Evolutionary conservation across 208 protist genomes (phyloP).

Genomic region (Leishmania tropica): DNA sequence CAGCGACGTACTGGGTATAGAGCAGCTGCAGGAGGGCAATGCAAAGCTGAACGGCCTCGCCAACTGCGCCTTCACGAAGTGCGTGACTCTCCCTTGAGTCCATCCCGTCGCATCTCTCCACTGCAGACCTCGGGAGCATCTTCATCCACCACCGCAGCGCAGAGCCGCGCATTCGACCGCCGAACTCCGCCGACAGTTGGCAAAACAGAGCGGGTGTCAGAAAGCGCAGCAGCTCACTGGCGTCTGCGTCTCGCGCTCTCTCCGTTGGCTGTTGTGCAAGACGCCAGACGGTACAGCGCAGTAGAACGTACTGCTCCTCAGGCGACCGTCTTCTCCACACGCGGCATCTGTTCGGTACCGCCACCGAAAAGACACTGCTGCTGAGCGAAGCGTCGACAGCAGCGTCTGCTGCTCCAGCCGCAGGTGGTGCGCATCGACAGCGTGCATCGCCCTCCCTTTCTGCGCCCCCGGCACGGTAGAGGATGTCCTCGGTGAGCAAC

Average conservation of each 20-base stretch:
- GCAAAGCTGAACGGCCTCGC: background rate
- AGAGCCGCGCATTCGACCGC: background rate
- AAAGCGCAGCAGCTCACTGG: background rate
- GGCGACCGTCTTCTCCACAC: background rate
- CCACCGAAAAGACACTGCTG: background rate
- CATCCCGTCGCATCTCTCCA: background rate
- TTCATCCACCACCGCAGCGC: background rate
- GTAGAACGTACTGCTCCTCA: background rate
- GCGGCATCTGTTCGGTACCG: background rate
- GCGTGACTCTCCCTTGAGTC: background rate
- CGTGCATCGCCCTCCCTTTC: background rate
- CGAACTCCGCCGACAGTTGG: background rate
- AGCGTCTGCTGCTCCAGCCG: background rate
- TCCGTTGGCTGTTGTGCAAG: background rate
- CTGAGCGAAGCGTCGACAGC: too few species aligned
- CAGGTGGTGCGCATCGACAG: background rate
- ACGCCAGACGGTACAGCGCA: constrained; percentile 9
- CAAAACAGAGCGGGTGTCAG: background rate
- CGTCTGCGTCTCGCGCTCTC: background rate
- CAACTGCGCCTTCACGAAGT: background rate
- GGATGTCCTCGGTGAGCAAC: background rate
- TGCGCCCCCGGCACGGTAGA: background rate
- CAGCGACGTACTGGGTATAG: background rate
- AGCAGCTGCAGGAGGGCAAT: constrained; percentile 12
- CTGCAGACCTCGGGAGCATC: background rate